These are phyloP conservation scores for Colletotrichum acutatum DNA, from an alignment of 2,329 filamentous ascomycete species.

Conservation along the genomic window DNA sequence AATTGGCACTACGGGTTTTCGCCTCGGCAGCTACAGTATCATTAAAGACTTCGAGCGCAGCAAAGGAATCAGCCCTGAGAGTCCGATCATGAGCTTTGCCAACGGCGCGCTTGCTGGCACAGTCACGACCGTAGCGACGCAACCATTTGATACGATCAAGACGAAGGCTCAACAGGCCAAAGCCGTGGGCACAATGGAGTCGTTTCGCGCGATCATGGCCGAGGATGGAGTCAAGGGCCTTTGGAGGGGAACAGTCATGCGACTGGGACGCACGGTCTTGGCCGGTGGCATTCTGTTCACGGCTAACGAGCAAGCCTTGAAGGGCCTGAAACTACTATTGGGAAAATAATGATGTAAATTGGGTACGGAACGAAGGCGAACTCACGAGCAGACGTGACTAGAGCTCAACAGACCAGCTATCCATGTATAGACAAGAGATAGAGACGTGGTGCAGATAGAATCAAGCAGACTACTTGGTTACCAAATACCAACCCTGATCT, in stretches of 20 bases:
- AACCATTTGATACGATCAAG: slow-evolving; percentile 27
- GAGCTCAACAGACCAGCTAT: background rate
- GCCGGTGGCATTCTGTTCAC: slow-evolving; percentile 26
- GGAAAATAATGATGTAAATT: background rate
- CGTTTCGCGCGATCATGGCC: slow-evolving; percentile 3
- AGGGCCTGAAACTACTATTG: slow-evolving; percentile 5
- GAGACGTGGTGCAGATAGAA: background rate
- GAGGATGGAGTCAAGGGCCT: slow-evolving; percentile 22
- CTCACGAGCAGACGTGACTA: background rate
- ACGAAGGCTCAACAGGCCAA: slow-evolving; percentile 24
- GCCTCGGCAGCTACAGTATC: slow-evolving; percentile 26
- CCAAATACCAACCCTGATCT: background rate
- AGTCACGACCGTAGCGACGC: slow-evolving; percentile 20
- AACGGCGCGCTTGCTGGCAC: slow-evolving; percentile 25
- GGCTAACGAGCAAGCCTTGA: slow-evolving; percentile 20
- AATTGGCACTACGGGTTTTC: slow-evolving; percentile 23
- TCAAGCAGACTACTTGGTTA: background rate
- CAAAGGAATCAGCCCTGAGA: background rate
- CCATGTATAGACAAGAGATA: background rate
- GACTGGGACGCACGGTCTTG: slow-evolving; percentile 17
- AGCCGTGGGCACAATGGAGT: slow-evolving; percentile 22
- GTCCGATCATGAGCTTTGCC: slow-evolving; percentile 17
- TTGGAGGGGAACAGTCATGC: slow-evolving; percentile 25
- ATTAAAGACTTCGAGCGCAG: slow-evolving; percentile 26
- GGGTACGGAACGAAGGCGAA: background rate